These are phyloP conservation scores for Coniochaeta hoffmannii DNA, from an alignment of 2,329 filamentous ascomycete genomes.

Conservation along the genomic window DNA sequence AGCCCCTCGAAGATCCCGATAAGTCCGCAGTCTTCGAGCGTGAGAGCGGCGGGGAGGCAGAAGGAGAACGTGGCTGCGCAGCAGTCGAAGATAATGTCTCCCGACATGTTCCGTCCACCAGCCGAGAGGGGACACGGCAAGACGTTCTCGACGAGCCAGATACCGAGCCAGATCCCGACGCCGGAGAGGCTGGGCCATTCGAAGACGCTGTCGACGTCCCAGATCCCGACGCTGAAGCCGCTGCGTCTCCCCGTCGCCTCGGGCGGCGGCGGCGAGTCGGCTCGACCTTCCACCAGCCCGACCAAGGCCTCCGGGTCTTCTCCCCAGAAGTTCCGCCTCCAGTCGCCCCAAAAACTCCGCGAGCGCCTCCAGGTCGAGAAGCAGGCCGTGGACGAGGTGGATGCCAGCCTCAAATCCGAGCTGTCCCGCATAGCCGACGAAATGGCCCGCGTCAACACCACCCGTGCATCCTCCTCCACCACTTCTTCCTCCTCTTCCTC, in stretches of 20 bases:
- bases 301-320: conserved; percentile 30
- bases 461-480: conserved; percentile 22
- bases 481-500: conserved; percentile 17
- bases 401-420: conserved; percentile 65
- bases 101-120: conserved; percentile 10
- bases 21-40: conserved; percentile 33
- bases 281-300: conserved; percentile 27
- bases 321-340: conserved; percentile 54
- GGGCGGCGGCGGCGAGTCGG: conserved; percentile 17
- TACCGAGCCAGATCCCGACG: conserved; percentile 33
- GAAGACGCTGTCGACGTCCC: conserved; percentile 45
- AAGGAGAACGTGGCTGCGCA: conserved; percentile 38
- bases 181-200: conserved; percentile 24
- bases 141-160: conserved; percentile 44
- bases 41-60: conserved; percentile 33
- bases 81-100: conserved; percentile 17
- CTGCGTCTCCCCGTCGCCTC: conserved; percentile 18
- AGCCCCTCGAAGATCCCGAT: conserved; percentile 45
- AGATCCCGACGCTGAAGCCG: conserved; percentile 46
- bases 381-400: conserved; percentile 61
- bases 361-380: conserved; percentile 82
- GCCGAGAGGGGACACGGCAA: conserved; percentile 32
- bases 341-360: conserved; percentile 67
- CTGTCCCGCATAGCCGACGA: conserved; percentile 75
- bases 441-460: conserved; percentile 50